phyloP scores from a whole-genome alignment of 164 flowering plant species.

The Stephania cephalantha region DNA sequence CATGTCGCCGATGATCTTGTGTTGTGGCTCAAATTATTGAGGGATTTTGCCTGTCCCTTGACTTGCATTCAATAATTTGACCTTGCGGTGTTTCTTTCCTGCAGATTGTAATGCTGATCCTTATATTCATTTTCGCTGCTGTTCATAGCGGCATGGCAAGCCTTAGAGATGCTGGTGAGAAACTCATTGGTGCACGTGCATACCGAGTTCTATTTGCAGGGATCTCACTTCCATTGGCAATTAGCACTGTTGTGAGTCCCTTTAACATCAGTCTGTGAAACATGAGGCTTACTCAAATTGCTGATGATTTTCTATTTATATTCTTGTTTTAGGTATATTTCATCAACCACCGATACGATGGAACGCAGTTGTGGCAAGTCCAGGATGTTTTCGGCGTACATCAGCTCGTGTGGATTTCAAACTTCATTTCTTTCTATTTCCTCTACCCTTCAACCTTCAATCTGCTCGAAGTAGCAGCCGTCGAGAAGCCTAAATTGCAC shows the following conservation, averaged over 20 bases:
- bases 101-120: constrained; percentile 81
- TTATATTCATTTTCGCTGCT: constrained; percentile 70
- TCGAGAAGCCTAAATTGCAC: constrained; percentile 96
- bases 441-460: constrained; percentile 97
- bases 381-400: constrained; percentile 67
- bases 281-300: neutral
- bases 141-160: constrained; percentile 97
- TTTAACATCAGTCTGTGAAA: neutral
- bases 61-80: neutral
- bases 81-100: constrained; percentile 16
- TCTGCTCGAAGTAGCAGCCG: constrained; percentile 92
- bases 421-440: constrained; percentile 78
- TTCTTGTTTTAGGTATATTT: constrained; percentile 71
- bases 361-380: constrained; percentile 86
- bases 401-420: constrained; percentile 62
- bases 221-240: constrained; percentile 79
- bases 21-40: neutral
- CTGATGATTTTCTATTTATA: neutral
- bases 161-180: constrained; percentile 73
- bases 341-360: constrained; percentile 93
- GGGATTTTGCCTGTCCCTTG: neutral
- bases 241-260: constrained; percentile 77
- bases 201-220: constrained; percentile 90
- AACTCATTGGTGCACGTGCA: constrained; percentile 87
- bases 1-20: neutral